phyloP scores from a whole-genome alignment of 345 rosid species.

The Citrus australasica region DNA sequence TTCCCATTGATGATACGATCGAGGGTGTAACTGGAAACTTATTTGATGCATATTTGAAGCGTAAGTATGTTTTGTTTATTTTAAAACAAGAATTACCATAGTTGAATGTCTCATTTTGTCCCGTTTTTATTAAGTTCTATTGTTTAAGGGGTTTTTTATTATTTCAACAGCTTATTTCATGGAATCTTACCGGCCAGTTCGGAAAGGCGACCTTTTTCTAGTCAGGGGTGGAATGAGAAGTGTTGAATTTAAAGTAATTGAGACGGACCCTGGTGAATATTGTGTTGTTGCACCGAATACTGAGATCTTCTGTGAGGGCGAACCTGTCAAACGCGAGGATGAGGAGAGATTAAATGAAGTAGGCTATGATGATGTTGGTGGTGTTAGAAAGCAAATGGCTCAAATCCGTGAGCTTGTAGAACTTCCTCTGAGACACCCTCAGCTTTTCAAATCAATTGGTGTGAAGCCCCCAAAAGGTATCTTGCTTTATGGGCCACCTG shows the following conservation, averaged over 20 bases:
- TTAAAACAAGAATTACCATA: background rate
- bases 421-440: constrained; percentile 44
- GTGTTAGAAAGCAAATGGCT: constrained; percentile 51
- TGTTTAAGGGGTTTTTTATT: background rate
- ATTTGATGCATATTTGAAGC: constrained; percentile 32
- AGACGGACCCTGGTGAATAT: constrained; percentile 43
- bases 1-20: constrained; percentile 35
- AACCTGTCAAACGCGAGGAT: constrained; percentile 43
- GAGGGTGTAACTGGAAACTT: constrained; percentile 38
- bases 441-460: constrained; percentile 43
- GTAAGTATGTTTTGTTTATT: constrained; percentile 11
- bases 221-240: constrained; percentile 52
- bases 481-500: constrained; percentile 32
- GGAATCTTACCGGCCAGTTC: constrained; percentile 46
- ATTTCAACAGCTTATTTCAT: constrained; percentile 39
- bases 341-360: constrained; percentile 42
- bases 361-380: constrained; percentile 51
- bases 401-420: constrained; percentile 52
- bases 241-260: constrained; percentile 45
- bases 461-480: constrained; percentile 49
- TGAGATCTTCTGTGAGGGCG: constrained; percentile 47
- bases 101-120: background rate
- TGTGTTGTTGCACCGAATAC: constrained; percentile 52
- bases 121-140: background rate
- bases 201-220: constrained; percentile 48